These are phyloP conservation scores for Cladochytrium replicatum DNA, from an alignment of 192 early-diverging fungal genomes.

Conservation along the genomic window DNA sequence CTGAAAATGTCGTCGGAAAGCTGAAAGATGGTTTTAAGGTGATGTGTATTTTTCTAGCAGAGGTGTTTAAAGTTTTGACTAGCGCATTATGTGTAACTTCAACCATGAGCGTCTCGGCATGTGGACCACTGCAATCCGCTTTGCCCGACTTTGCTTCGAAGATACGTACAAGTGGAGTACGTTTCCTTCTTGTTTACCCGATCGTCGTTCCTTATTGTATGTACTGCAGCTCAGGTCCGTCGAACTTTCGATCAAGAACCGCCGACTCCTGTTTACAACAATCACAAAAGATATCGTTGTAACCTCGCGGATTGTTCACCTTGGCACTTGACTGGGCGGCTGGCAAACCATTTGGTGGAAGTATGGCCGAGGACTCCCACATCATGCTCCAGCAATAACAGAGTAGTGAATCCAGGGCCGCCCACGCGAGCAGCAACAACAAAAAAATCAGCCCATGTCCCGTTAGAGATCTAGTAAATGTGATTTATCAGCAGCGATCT, in stretches of 20 bases:
- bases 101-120: constrained; percentile 63
- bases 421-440: constrained; percentile 67
- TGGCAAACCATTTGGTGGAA: too few species aligned
- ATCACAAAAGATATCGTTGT: too few species aligned
- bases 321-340: too few species aligned
- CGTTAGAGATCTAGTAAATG: constrained; percentile 51
- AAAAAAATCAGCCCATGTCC: constrained; percentile 68
- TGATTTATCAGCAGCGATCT: too few species aligned
- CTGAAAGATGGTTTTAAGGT: constrained; percentile 67
- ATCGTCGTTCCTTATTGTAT: neutral
- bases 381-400: constrained; percentile 58
- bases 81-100: constrained; percentile 7
- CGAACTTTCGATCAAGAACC: constrained; percentile 16
- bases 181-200: neutral
- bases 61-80: constrained; percentile 1
- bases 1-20: constrained; percentile 62
- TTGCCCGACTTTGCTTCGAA: constrained; percentile 62
- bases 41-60: constrained; percentile 14
- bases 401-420: constrained; percentile 54
- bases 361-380: too few species aligned
- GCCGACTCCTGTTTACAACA: too few species aligned
- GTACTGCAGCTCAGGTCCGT: constrained; percentile 8
- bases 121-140: constrained; percentile 56
- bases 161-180: constrained; percentile 10
- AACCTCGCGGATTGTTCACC: too few species aligned